Conservation (phyloP, 192 early-diverging fungal genomes). For the Coemansia sp. region DNA sequence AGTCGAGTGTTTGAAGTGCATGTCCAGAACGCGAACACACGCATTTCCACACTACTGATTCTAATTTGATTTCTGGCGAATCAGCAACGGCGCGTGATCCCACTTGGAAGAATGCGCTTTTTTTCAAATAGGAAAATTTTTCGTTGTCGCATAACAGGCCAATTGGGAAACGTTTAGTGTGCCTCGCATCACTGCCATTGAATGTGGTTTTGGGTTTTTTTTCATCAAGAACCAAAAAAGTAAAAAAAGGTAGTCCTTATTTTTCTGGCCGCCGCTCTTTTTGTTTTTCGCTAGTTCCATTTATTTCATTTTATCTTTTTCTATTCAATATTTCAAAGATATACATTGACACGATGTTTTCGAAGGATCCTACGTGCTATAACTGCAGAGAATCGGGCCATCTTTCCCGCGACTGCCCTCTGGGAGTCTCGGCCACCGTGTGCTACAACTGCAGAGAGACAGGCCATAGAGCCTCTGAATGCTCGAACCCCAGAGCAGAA, state of each 20-base stretch:
- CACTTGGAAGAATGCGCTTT: not conserved
- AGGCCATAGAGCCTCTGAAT: constrained; percentile 52
- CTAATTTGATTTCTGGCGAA: not conserved
- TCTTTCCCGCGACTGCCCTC: constrained; percentile 52
- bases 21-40: not conserved
- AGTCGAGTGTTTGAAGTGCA: not conserved
- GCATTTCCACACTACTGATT: not conserved
- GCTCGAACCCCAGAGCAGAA: constrained; percentile 34
- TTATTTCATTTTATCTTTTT: constrained; percentile 1
- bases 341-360: not conserved
- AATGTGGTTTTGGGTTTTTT: not conserved
- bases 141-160: not conserved
- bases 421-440: constrained; percentile 27
- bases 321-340: not conserved
- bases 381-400: constrained; percentile 56
- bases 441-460: constrained; percentile 57
- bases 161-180: not conserved
- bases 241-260: not conserved
- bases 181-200: not conserved
- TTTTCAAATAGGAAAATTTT: not conserved
- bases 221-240: not conserved
- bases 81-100: not conserved
- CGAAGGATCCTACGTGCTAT: constrained; percentile 35
- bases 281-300: not conserved
- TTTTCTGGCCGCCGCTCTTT: not conserved